These are phyloP conservation scores for Phytopythium mirpurense DNA, from an alignment of 352 stramenopile species.

Conservation along the genomic window DNA sequence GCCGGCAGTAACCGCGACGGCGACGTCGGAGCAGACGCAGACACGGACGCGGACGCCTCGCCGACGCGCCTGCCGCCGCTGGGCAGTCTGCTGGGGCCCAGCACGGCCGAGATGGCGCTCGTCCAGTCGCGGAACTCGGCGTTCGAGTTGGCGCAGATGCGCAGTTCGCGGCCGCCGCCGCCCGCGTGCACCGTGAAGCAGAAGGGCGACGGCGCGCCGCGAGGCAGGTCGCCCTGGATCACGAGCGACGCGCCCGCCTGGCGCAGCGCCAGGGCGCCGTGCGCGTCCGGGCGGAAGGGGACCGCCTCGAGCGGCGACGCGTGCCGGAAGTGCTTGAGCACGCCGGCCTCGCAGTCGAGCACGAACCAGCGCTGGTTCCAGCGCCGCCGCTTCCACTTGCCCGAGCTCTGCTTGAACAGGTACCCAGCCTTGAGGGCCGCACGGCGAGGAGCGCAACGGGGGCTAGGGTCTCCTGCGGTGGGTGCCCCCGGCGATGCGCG, in stretches of 20 bases:
- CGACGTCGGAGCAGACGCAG: no score
- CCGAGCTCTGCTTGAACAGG: conserved; percentile 73
- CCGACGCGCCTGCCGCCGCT: not conserved
- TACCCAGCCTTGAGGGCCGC: conserved; percentile 41
- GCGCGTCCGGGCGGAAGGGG: conserved; percentile 46
- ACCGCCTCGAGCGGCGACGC: conserved; percentile 47
- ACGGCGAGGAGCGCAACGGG: not conserved
- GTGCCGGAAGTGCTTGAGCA: conserved; percentile 74
- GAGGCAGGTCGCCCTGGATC: conserved; percentile 64
- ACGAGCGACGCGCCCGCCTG: conserved; percentile 47
- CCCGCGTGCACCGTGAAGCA: conserved; percentile 60
- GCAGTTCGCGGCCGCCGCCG: conserved; percentile 22
- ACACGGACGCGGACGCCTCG: not conserved
- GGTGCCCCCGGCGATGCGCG: not conserved
- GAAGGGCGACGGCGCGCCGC: conserved; percentile 69
- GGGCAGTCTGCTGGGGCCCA: conserved; percentile 31
- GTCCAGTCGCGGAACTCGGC: conserved; percentile 76
- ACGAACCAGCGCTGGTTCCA: conserved; percentile 85
- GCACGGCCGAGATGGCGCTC: conserved; percentile 56
- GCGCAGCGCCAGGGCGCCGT: conserved; percentile 45
- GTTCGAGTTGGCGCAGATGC: conserved; percentile 65
- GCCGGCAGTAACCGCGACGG: conserved; percentile 9
- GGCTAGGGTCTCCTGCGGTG: not conserved
- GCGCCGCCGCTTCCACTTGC: conserved; percentile 73
- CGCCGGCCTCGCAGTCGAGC: conserved; percentile 50